Conservation (phyloP, 176 grass and related monocot species). For the Musa troglodytarum region DNA sequence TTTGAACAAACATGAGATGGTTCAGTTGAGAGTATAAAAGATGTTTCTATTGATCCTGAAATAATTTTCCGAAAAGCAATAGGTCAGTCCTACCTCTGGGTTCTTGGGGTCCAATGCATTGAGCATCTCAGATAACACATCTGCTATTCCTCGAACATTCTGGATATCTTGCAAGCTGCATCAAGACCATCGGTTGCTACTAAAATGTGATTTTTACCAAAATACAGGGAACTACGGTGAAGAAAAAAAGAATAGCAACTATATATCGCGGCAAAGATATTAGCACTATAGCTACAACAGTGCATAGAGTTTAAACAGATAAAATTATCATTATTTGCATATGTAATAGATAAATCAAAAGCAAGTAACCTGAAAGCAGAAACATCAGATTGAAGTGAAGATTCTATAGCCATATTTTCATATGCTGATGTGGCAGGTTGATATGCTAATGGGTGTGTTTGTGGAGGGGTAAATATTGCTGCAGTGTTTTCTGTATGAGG, state of each 20-base stretch:
- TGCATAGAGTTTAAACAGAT: not conserved
- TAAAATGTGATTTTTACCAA: not conserved
- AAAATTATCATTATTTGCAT: not conserved
- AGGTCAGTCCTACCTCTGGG: slow-evolving; percentile 45
- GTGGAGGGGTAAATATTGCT: slow-evolving; percentile 85
- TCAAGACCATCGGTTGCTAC: not conserved
- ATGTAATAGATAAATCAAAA: not conserved
- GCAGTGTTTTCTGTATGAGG: slow-evolving; percentile 57
- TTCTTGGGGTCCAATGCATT: slow-evolving; percentile 87
- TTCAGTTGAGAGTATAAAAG: not conserved
- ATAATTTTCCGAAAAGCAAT: slow-evolving; percentile 11
- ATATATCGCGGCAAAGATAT: too few species aligned
- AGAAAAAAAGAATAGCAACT: too few species aligned
- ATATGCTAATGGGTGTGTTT: slow-evolving; percentile 57
- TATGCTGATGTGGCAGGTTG: slow-evolving; percentile 48
- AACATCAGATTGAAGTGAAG: slow-evolving; percentile 72
- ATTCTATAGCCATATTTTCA: slow-evolving; percentile 69
- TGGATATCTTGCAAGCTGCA: slow-evolving; percentile 80
- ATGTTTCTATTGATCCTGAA: not conserved
- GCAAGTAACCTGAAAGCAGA: slow-evolving; percentile 1
- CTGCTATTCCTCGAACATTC: slow-evolving; percentile 85
- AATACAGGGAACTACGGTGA: too few species aligned
- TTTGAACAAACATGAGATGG: not conserved
- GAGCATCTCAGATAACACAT: slow-evolving; percentile 88
- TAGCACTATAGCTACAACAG: not conserved